These are phyloP conservation scores for Ganoderma resinaceum DNA, from an alignment of 1,284 basidiomycete genomes.

Conservation along the genomic window DNA sequence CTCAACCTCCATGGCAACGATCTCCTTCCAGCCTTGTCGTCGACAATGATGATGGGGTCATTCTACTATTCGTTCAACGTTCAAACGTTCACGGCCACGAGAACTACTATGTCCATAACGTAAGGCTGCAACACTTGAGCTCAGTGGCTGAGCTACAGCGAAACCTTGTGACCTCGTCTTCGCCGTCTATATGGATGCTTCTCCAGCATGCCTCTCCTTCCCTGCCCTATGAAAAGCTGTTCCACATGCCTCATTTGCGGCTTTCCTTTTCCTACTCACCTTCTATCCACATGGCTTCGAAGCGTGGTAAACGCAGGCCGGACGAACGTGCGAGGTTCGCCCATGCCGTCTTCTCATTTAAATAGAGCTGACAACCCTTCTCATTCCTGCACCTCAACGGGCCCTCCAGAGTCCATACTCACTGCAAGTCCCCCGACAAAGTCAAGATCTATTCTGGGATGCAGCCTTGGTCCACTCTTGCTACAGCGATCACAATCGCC, in stretches of 20 bases:
- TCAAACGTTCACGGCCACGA: neutral
- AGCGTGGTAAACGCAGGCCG: neutral
- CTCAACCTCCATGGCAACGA: too few species aligned
- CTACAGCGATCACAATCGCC: conserved; percentile 5
- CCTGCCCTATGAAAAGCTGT: neutral
- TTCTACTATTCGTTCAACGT: neutral
- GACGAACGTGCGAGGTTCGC: neutral
- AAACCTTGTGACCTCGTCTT: neutral
- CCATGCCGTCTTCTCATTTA: neutral
- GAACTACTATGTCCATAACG: neutral
- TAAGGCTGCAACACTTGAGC: neutral
- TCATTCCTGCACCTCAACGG: neutral
- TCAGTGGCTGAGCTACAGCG: neutral
- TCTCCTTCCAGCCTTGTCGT: too few species aligned
- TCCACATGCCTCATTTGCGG: neutral
- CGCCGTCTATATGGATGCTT: neutral
- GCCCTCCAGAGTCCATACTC: neutral
- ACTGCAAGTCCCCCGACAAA: neutral
- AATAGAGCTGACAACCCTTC: neutral
- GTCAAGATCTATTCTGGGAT: neutral
- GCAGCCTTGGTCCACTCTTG: conserved; percentile 11
- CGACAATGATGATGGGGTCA: too few species aligned
- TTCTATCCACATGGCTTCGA: neutral
- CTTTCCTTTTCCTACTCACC: neutral
- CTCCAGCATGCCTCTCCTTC: neutral